Conservation (phyloP, 176 grass and related monocot genomes). For the Bromus sterilis region DNA sequence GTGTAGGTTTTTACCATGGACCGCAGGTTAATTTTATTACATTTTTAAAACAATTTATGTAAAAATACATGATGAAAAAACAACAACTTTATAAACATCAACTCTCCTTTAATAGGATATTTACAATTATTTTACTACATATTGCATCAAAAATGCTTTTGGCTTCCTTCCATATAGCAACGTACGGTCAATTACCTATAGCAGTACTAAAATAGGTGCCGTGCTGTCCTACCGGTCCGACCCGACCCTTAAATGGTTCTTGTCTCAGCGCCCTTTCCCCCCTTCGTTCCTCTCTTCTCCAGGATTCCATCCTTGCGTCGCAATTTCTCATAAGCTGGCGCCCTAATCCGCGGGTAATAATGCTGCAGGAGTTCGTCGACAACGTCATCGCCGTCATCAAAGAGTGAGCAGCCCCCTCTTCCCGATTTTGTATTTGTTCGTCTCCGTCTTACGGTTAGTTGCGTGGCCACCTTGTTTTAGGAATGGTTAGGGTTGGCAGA, state of each 20-base stretch:
- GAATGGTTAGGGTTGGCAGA: background rate
- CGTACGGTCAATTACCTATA: too few species aligned
- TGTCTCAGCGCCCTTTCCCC: background rate
- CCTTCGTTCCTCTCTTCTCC: background rate
- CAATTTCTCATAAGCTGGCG: background rate
- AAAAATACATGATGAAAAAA: too few species aligned
- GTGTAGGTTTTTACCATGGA: too few species aligned
- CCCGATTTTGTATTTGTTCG: background rate
- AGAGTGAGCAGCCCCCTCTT: slow-evolving; percentile 43
- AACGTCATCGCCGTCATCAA: slow-evolving; percentile 72
- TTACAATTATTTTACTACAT: too few species aligned
- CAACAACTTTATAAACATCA: too few species aligned
- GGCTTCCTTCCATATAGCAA: too few species aligned
- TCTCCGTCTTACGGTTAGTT: background rate
- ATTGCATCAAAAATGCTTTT: too few species aligned
- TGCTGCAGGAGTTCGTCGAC: slow-evolving; percentile 80
- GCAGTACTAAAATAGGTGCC: background rate
- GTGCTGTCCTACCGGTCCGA: background rate
- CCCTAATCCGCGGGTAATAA: slow-evolving; percentile 16
- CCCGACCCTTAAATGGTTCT: background rate
- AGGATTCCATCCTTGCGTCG: background rate
- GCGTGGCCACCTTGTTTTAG: background rate
- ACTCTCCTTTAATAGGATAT: too few species aligned
- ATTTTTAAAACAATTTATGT: too few species aligned
- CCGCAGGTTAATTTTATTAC: too few species aligned